Percentiles rank a stretch among this genome's conserved stretches.
phyloP scores from a whole-genome alignment of 1,139 yeast genomes.

The Yamadazyma aaseri region DNA sequence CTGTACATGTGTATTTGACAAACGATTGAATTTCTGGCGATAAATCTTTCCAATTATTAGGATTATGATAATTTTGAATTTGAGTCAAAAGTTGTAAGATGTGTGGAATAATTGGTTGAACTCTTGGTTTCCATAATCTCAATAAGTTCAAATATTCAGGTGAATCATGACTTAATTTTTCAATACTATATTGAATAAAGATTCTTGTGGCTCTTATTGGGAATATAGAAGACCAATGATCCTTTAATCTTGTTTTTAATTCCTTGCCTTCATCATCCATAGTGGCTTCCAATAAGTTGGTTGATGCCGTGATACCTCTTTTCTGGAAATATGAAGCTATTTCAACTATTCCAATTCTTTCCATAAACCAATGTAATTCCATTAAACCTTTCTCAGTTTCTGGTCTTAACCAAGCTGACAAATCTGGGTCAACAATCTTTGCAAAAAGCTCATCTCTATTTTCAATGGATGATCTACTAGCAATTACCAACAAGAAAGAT shows the following conservation, averaged over 20 bases:
- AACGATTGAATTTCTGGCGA: slow-evolving; percentile 90
- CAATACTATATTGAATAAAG: slow-evolving; percentile 92
- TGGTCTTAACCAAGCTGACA: slow-evolving; percentile 90
- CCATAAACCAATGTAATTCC: slow-evolving; percentile 97
- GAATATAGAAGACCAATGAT: slow-evolving; percentile 90
- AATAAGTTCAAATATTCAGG: slow-evolving; percentile 73
- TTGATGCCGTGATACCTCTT: slow-evolving; percentile 74
- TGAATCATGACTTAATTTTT: slow-evolving; percentile 76
- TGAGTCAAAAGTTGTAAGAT: slow-evolving; percentile 83
- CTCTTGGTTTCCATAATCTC: slow-evolving; percentile 87
- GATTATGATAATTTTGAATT: slow-evolving; percentile 92
- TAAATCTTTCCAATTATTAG: slow-evolving; percentile 82
- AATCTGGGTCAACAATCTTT: slow-evolving; percentile 87
- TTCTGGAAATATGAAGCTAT: slow-evolving; percentile 88
- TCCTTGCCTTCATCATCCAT: slow-evolving; percentile 91
- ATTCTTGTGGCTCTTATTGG: slow-evolving; percentile 96
- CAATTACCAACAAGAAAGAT: slow-evolving; percentile 85
- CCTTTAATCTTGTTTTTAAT: slow-evolving; percentile 74
- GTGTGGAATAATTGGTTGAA: slow-evolving; percentile 88
- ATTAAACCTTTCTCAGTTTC: slow-evolving; percentile 84
- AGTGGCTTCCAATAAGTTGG: slow-evolving; percentile 70
- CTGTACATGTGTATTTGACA: slow-evolving; percentile 83
- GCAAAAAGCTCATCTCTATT: slow-evolving; percentile 75
- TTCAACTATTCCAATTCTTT: slow-evolving; percentile 88
- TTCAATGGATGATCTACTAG: slow-evolving; percentile 76